These are phyloP conservation scores for Emmonsiellopsis sp. DNA, from an alignment of 2,329 filamentous ascomycete genomes.

Conservation along the genomic window DNA sequence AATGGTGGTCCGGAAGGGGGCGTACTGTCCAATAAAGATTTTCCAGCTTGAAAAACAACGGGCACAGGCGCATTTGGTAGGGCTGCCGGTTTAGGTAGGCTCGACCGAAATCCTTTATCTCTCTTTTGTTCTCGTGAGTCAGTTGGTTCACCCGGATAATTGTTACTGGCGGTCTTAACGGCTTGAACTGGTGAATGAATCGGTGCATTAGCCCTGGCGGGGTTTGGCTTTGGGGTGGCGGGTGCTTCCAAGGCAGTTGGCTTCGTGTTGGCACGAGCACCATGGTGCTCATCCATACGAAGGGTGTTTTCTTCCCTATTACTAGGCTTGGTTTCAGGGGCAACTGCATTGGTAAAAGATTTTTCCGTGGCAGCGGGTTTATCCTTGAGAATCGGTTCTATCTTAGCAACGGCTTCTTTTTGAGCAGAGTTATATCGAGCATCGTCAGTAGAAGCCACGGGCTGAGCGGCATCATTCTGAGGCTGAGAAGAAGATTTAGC, in stretches of 20 bases:
- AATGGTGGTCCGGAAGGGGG: background rate
- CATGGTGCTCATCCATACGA: no score
- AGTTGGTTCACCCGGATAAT: conserved; percentile 3
- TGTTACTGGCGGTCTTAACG: conserved; percentile 9
- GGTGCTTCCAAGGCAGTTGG: no score
- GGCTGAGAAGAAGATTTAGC: background rate
- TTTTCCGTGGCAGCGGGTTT: background rate
- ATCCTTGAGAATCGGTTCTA: background rate
- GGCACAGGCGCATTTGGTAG: conserved; percentile 4
- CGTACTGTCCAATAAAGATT: background rate
- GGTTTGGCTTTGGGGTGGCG: no score
- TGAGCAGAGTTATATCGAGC: background rate
- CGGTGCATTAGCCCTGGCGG: background rate
- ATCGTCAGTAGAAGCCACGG: background rate
- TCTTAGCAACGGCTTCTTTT: background rate
- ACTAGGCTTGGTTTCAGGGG: no score
- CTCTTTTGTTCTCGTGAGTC: conserved; percentile 8
- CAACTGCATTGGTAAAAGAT: background rate
- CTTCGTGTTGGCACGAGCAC: no score
- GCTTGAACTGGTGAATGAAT: conserved; percentile 7
- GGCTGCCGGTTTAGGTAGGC: conserved; percentile 13
- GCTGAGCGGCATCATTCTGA: background rate
- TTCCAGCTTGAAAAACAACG: conserved; percentile 13
- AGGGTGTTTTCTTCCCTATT: no score
- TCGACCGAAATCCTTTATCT: conserved; percentile 12